Evolutionary conservation across 1,284 basidiomycete species (phyloP), one percentile per base, ranked within the genome.

Genomic region (Inonotus hispidus): DNA sequence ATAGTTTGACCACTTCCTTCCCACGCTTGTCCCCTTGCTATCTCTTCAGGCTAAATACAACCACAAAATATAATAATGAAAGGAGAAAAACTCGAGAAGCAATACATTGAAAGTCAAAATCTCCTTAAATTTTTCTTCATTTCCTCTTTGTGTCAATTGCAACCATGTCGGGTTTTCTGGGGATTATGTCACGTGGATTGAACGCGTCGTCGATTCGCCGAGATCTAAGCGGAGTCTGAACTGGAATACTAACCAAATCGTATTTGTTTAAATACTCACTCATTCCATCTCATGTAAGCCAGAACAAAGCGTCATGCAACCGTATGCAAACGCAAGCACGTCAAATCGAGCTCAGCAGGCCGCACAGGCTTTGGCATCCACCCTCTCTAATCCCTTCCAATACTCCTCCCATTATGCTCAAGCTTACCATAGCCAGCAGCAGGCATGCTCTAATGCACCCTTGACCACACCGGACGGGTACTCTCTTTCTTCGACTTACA

Each of bases 401-500:
- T 57, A 61, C 46, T 64, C 63, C 13, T 55, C 63, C 14, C 63
- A 64, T 50, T 66, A 62, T 58, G 65, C 63, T 16, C 65, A 61
- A 37, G 65, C 63, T 3, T 65, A 64, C 49, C 63, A 64, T 23
- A 6, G 52, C 7, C 63, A 64, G 39, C 60, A 54, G 39, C 41
- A 43, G 19, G 41, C 53, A 19, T 35, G 19, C 25, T 19, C 58
- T 11, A 10, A 10, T 49, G 11, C 39, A 16, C 52, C 59, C 2
- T 56, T 56, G 32, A 56, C 53, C 5, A 63, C 58, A 16, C 55
- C 62, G 47, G 60, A 66, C 53, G 58, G 63, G 49, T 60, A 59
- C 56, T 54, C 64, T 27, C 19, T 63, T 59, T 59, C 66, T 43
- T 63, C 65, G 43, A 39, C 63, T 47, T 64, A 64, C 57, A n/a